These are phyloP conservation scores for Akanthomyces lecanii DNA, from an alignment of 2,329 filamentous ascomycete genomes.

Conservation along the genomic window DNA sequence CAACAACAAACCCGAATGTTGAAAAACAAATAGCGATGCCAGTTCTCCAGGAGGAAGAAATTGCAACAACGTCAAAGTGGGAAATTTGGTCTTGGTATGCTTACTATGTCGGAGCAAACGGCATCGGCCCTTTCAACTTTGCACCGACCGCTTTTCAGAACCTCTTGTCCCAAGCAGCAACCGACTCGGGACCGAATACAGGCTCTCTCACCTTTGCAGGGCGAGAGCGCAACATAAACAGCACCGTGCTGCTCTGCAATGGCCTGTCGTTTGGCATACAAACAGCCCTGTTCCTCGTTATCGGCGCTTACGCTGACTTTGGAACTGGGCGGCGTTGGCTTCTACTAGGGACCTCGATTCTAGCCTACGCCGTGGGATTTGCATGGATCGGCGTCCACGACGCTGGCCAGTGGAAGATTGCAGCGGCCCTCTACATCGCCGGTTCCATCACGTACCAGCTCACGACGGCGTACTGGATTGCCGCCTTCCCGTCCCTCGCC, in stretches of 20 bases:
- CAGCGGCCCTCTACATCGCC: slow-evolving; percentile 59
- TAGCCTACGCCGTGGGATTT: slow-evolving; percentile 61
- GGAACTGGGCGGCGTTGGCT: slow-evolving; percentile 60
- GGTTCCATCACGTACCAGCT: slow-evolving; percentile 63
- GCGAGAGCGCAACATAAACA: slow-evolving; percentile 53
- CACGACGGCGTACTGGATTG: slow-evolving; percentile 64
- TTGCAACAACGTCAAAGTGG: slow-evolving; percentile 5
- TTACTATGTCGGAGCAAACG: slow-evolving; percentile 66
- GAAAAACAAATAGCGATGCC: not conserved
- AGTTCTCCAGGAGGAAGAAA: not conserved
- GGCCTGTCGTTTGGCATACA: slow-evolving; percentile 65
- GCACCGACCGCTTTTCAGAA: slow-evolving; percentile 20
- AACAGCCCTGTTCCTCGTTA: slow-evolving; percentile 49
- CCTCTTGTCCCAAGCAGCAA: slow-evolving; percentile 28
- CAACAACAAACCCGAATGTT: too few relatives aligned
- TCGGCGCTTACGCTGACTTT: slow-evolving; percentile 57
- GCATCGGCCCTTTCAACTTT: slow-evolving; percentile 31
- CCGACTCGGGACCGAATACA: slow-evolving; percentile 43
- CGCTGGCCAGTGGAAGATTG: slow-evolving; percentile 54
- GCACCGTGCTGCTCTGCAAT: slow-evolving; percentile 60
- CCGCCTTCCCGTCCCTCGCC: slow-evolving; percentile 44
- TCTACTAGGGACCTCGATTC: slow-evolving; percentile 53
- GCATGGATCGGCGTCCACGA: slow-evolving; percentile 63
- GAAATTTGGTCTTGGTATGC: slow-evolving; percentile 22
- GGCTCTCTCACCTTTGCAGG: slow-evolving; percentile 41